Conservation (phyloP, 1,284 basidiomycete genomes). For the Erythrobasidium hasegawianum region DNA sequence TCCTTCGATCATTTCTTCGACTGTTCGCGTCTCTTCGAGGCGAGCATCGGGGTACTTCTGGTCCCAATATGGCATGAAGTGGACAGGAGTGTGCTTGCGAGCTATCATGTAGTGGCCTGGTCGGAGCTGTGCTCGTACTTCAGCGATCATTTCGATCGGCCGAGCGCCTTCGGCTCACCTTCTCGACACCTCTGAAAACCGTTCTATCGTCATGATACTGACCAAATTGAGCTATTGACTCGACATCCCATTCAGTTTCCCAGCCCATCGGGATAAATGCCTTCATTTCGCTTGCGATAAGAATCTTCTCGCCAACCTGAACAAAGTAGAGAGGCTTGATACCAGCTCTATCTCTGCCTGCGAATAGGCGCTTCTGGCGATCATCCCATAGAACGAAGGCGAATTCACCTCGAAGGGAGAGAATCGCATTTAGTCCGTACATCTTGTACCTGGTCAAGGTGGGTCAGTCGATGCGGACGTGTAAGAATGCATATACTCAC, state of each 20-base stretch:
- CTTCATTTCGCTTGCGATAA: conserved; percentile 52
- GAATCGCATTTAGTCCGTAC: conserved; percentile 50
- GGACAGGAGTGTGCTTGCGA: conserved; percentile 48
- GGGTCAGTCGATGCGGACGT: not conserved
- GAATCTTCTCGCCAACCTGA: conserved; percentile 47
- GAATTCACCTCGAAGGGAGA: conserved; percentile 52
- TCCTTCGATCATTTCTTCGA: conserved; percentile 48
- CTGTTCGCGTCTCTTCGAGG: conserved; percentile 43
- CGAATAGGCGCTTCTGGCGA: conserved; percentile 47
- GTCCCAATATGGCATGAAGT: conserved; percentile 50
- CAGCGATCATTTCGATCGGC: too few species aligned
- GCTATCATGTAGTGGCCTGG: conserved; percentile 49
- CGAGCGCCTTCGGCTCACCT: too few species aligned
- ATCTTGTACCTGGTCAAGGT: conserved; percentile 15
- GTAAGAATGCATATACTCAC: conserved; percentile 42
- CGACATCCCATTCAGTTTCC: conserved; percentile 45
- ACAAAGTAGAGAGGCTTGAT: conserved; percentile 53
- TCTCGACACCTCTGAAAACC: conserved; percentile 49
- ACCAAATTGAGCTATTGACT: conserved; percentile 41
- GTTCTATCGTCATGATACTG: conserved; percentile 45
- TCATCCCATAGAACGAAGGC: conserved; percentile 50
- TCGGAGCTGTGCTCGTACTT: too few species aligned
- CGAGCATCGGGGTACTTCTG: conserved; percentile 47
- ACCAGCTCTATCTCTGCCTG: conserved; percentile 52
- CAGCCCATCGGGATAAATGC: conserved; percentile 49